phyloP scores from a whole-genome alignment of 78 protist genomes.

The Dictyostelium purpureum region DNA sequence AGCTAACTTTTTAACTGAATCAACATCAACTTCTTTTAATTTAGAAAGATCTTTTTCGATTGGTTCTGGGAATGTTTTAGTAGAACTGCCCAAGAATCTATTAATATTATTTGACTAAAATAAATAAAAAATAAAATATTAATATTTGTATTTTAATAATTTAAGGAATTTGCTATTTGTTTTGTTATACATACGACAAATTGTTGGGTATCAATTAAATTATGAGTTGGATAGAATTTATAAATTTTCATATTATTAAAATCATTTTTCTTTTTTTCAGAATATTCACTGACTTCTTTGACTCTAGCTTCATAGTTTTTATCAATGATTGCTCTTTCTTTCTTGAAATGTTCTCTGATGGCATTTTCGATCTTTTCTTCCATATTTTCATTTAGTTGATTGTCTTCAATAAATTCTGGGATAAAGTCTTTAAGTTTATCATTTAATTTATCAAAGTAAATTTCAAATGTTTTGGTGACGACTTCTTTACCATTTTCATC shows the following conservation, averaged over 20 bases:
- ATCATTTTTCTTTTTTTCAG: background rate
- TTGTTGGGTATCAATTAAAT: background rate
- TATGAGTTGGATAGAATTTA: slow-evolving; percentile 63
- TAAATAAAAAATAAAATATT: background rate
- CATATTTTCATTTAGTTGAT: background rate
- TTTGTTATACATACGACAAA: background rate
- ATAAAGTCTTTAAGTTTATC: background rate
- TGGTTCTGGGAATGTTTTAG: slow-evolving; percentile 45
- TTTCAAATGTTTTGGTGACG: background rate
- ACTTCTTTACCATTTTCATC: background rate
- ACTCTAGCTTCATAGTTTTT: background rate
- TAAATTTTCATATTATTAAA: slow-evolving; percentile 20
- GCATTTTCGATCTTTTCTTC: background rate
- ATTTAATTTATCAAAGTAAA: slow-evolving; percentile 16
- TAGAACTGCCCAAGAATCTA: slow-evolving; percentile 55
- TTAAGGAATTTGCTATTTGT: background rate
- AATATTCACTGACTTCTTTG: background rate
- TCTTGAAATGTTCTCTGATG: background rate
- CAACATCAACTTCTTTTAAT: background rate
- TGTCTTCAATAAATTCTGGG: slow-evolving; percentile 17
- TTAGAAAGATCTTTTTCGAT: background rate
- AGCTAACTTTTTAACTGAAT: background rate
- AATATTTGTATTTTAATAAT: background rate
- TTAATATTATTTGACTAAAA: slow-evolving; percentile 1
- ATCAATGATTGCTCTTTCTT: background rate